These are phyloP conservation scores for Lentinula sp. DNA, from an alignment of 768 basidiomycete genomes.

Conservation along the genomic window DNA sequence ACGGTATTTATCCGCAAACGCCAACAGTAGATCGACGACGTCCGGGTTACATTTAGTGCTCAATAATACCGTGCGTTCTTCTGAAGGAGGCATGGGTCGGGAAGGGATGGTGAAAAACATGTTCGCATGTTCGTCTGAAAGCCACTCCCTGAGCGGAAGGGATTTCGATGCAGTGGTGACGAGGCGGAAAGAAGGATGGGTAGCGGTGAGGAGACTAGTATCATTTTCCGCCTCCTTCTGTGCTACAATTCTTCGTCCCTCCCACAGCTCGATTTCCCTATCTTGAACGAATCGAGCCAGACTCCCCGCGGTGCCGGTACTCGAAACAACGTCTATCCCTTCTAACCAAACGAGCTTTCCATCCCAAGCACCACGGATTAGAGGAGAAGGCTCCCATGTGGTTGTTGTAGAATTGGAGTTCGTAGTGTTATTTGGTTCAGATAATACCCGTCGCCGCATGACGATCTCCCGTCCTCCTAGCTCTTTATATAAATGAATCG, in stretches of 20 bases:
- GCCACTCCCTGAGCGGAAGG: constrained; percentile 61
- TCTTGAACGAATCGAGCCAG: constrained; percentile 55
- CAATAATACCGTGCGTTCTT: constrained; percentile 43
- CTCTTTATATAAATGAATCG: constrained; percentile 63
- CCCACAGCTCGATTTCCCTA: constrained; percentile 61
- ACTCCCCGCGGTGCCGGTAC: constrained; percentile 48
- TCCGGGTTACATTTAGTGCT: constrained; percentile 41
- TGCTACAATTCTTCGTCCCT: constrained; percentile 50
- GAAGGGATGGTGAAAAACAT: constrained; percentile 63
- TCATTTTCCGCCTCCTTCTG: constrained; percentile 42
- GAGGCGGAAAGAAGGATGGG: constrained; percentile 55
- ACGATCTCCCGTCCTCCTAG: constrained; percentile 59
- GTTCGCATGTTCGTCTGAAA: constrained; percentile 59
- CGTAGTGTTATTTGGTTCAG: background rate
- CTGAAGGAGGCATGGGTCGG: constrained; percentile 49
- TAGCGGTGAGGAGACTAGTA: constrained; percentile 28
- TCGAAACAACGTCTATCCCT: constrained; percentile 58
- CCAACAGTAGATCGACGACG: constrained; percentile 34
- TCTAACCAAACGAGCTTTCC: constrained; percentile 54
- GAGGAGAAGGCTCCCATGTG: constrained; percentile 28
- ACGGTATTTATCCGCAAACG: constrained; percentile 55
- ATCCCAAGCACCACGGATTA: constrained; percentile 54
- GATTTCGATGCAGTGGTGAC: constrained; percentile 61
- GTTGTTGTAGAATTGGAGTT: constrained; percentile 45
- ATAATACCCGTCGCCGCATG: constrained; percentile 51